Evolutionary conservation across 495 filamentous ascomycete genomes (phyloP).

Genomic region (Podospora appendiculata): DNA sequence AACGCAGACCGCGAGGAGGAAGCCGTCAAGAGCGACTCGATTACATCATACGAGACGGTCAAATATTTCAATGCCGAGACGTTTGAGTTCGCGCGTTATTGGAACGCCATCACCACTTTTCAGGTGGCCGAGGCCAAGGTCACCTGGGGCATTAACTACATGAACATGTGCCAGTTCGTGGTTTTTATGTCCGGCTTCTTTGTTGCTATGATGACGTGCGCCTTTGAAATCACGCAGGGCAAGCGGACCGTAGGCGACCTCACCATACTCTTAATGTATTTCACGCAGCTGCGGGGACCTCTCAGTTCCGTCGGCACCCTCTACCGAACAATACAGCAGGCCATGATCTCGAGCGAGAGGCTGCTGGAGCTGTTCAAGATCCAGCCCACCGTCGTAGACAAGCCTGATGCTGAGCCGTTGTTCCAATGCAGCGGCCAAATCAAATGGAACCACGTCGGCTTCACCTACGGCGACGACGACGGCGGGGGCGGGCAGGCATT

Average conservation of each 20-base stretch:
- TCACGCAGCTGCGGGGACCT: slow-evolving; percentile 84
- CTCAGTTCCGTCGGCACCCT: slow-evolving; percentile 97
- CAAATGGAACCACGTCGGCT: slow-evolving; percentile 72
- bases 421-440: slow-evolving; percentile 66
- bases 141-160: slow-evolving; percentile 75
- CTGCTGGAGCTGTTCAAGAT: slow-evolving; percentile 88
- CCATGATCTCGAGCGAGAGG: slow-evolving; percentile 88
- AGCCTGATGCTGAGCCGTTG: slow-evolving; percentile 39
- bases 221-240: slow-evolving; percentile 75
- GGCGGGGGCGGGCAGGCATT: slow-evolving; percentile 77
- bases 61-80: slow-evolving; percentile 94
- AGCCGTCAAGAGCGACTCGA: slow-evolving; percentile 93
- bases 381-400: slow-evolving; percentile 76
- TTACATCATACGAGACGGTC: slow-evolving; percentile 92
- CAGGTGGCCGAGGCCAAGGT: slow-evolving; percentile 80
- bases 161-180: slow-evolving; percentile 72
- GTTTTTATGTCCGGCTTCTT: slow-evolving; percentile 49
- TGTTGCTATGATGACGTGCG: slow-evolving; percentile 14
- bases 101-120: slow-evolving; percentile 63
- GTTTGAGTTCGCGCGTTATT: slow-evolving; percentile 80
- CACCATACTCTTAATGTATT: slow-evolving; percentile 75
- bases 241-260: slow-evolving; percentile 70
- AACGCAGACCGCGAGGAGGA: slow-evolving; percentile 85
- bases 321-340: slow-evolving; percentile 85
- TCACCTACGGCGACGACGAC: slow-evolving; percentile 51